Conservation (phyloP, 768 basidiomycete species). For the Baorangia bicolor region DNA sequence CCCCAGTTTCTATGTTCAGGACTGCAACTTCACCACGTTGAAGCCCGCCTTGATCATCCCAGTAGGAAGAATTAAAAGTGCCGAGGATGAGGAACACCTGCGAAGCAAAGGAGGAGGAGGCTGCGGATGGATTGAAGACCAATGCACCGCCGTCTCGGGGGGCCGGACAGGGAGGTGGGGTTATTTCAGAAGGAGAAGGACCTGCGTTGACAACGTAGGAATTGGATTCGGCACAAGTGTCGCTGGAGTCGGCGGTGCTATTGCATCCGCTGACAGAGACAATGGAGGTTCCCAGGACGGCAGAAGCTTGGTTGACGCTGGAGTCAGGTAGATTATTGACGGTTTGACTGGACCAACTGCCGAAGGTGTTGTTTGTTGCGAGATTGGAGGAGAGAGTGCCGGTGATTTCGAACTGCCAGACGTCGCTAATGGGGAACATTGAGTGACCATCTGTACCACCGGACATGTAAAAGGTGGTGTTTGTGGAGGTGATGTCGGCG, state of each 20-base stretch:
- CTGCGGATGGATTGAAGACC: conserved; percentile 48
- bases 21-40: conserved; percentile 74
- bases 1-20: conserved; percentile 55
- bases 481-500: conserved; percentile 36
- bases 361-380: conserved; percentile 42
- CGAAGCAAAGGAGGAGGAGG: conserved; percentile 52
- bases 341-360: conserved; percentile 57
- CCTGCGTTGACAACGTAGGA: conserved; percentile 50
- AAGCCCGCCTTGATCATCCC: conserved; percentile 65
- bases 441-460: conserved; percentile 61
- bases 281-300: conserved; percentile 52
- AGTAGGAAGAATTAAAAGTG: conserved; percentile 57
- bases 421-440: conserved; percentile 53
- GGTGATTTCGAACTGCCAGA: conserved; percentile 69
- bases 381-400: conserved; percentile 74
- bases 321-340: conserved; percentile 34
- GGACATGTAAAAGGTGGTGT: conserved; percentile 70
- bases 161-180: conserved; percentile 57
- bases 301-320: conserved; percentile 52
- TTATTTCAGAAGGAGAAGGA: conserved; percentile 31
- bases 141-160: conserved; percentile 61
- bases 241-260: conserved; percentile 36
- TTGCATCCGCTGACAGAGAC: conserved; percentile 65
- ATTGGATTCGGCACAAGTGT: conserved; percentile 57
- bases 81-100: conserved; percentile 75